Conservation (phyloP, 1,139 yeast species). For the Pichia kudriavzevii region DNA sequence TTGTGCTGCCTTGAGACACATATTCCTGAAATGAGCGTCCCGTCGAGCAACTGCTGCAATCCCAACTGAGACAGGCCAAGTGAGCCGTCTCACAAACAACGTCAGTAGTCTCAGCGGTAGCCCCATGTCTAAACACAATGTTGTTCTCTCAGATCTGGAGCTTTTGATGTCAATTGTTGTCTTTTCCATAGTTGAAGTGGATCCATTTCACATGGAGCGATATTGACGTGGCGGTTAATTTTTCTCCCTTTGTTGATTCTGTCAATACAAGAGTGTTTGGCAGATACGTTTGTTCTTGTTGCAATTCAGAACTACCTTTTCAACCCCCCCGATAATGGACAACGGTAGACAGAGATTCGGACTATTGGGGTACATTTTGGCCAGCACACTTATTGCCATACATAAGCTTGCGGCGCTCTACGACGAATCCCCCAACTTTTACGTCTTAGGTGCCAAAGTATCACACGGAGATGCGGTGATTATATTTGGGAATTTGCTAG, state of each 20-base stretch:
- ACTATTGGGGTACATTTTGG: conserved; percentile 21
- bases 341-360: too few species aligned
- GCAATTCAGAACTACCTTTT: too few species aligned
- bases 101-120: conserved; percentile 73
- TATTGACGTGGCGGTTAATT: too few species aligned
- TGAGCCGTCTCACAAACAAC: conserved; percentile 64
- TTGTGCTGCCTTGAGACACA: neutral
- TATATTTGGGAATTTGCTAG: conserved; percentile 35
- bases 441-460: conserved; percentile 25
- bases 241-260: too few species aligned
- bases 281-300: too few species aligned
- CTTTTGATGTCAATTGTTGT: too few species aligned
- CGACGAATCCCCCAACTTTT: conserved; percentile 24
- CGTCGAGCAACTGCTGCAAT: conserved; percentile 38
- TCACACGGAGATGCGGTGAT: conserved; percentile 25
- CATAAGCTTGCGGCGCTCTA: conserved; percentile 20
- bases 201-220: too few species aligned
- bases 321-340: too few species aligned
- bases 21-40: neutral
- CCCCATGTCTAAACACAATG: conserved; percentile 18
- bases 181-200: too few species aligned
- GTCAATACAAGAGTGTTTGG: too few species aligned
- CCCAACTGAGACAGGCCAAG: conserved; percentile 73
- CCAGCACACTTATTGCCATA: conserved; percentile 18
- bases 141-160: neutral